Evolutionary conservation across 2,329 filamentous ascomycete genomes (phyloP), one percentile per base, ranked within the genome.

Genomic region (Alternaria postmessia): DNA sequence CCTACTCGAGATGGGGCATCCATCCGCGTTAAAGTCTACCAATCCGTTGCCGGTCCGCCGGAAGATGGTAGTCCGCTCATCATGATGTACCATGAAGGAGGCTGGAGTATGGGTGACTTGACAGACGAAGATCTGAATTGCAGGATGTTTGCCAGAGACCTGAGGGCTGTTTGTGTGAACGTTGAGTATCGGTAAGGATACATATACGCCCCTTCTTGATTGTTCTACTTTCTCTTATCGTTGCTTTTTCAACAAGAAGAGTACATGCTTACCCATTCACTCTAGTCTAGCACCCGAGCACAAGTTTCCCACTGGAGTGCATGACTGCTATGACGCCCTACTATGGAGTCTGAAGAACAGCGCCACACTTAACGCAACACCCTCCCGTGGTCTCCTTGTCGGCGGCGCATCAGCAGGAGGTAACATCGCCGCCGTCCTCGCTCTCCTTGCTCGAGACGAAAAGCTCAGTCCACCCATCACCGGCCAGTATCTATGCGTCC

Each of bases 391-490:
- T 8, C 82, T 86, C 62, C 76, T 85, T n/a, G 68, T 86, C 0
- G 82, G 83, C 8, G 84, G 84, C 18, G 82, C 80, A 5, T 84
- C 81, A 2, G 83, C 83, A 0, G 84, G 84, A 4, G 84, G 81
- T n/a, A 85, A 85, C 66, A 80, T 86, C 56, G 78, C 82, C n/a
- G 80, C 81, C 0, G 81, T 81, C 0, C 76, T 85, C 1, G 77
- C 81, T 1, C 80, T 84, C 53, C 63, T 81, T 0, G 77, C 81
- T 5, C 77, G 79, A 4, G 80, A 82, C 54, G 77, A 80, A 36
- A 72, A 73, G 0, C 69, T 83, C 6, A 61, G 69, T 0, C 81
- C 82, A 1, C 75, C 74, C 0, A 68, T 86, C 9, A 85, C 83
- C 0, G 83, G 82, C 0, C 68, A 81, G 11, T 79, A 81, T 30